Percentiles rank a stretch among this genome's conserved stretches.
These are phyloP conservation scores for Lactarius sanguifluus DNA, from an alignment of 768 basidiomycete genomes.

Conservation along the genomic window DNA sequence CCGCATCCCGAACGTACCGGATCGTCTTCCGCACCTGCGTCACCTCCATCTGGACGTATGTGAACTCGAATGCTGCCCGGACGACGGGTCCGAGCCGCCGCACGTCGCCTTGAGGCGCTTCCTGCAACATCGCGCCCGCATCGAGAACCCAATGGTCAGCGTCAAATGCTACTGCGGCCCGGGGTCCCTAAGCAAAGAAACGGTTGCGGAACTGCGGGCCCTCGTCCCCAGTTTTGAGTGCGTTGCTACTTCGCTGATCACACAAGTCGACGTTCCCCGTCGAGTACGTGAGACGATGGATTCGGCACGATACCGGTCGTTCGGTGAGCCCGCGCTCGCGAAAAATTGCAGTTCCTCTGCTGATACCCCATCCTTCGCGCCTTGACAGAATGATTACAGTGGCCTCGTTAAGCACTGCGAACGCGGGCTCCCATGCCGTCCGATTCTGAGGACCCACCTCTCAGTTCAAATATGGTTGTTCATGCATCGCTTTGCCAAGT, in stretches of 20 bases:
- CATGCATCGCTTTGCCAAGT: neutral
- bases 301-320: conserved; percentile 10
- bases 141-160: conserved; percentile 3
- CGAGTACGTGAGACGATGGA: conserved; percentile 7
- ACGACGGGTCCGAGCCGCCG: conserved; percentile 5
- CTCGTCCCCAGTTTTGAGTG: conserved; percentile 7
- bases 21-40: conserved; percentile 12
- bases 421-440: neutral
- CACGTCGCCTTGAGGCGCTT: neutral
- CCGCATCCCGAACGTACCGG: conserved; percentile 14
- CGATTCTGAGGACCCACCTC: neutral
- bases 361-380: neutral
- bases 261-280: neutral
- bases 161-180: conserved; percentile 19
- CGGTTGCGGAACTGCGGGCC: conserved; percentile 4
- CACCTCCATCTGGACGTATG: conserved; percentile 3
- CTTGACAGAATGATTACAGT: neutral
- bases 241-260: neutral
- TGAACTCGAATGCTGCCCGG: conserved; percentile 1
- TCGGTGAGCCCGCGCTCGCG: neutral
- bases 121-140: conserved; percentile 8
- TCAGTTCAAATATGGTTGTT: neutral
- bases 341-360: neutral
- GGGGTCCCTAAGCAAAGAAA: conserved; percentile 5
- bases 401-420: neutral